Conservation (phyloP, 1,284 basidiomycete genomes). For the Fomes fomentarius region DNA sequence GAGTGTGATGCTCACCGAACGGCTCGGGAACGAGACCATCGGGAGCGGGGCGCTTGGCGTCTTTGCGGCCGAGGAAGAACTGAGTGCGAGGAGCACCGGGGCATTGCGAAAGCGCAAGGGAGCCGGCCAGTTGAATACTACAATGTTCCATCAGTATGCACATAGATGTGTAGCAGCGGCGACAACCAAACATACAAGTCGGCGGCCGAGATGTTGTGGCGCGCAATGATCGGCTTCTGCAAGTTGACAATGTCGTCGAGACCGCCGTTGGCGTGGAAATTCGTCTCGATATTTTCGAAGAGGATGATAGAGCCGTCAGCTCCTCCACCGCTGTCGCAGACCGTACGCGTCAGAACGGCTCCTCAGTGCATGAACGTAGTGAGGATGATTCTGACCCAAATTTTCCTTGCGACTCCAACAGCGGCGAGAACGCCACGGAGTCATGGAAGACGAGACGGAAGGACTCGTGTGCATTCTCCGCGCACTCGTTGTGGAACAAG, state of each 20-base stretch:
- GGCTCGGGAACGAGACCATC: constrained; percentile 41
- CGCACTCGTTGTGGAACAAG: constrained; percentile 3
- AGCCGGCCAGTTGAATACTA: constrained; percentile 2
- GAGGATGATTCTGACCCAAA: constrained; percentile 4
- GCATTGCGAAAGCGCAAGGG: background rate
- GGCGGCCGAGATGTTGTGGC: constrained; percentile 3
- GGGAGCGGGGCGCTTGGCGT: constrained; percentile 31
- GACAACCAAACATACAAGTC: background rate
- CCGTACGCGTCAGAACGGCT: too few species aligned
- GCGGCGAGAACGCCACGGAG: constrained; percentile 32
- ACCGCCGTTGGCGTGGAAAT: background rate
- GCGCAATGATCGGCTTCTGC: background rate
- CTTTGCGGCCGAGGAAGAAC: constrained; percentile 2
- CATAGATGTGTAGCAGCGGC: background rate
- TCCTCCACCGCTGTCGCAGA: constrained; percentile 22
- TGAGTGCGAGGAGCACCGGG: background rate
- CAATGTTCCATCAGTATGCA: background rate
- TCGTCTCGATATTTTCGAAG: background rate
- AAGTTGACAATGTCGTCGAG: background rate
- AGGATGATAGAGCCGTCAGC: constrained; percentile 23
- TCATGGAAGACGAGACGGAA: constrained; percentile 3
- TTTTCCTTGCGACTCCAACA: constrained; percentile 1
- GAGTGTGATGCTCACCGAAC: constrained; percentile 15
- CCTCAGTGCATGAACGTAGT: too few species aligned
- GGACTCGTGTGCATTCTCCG: constrained; percentile 1